These are phyloP conservation scores for Tuber brumale DNA, from an alignment of 495 filamentous ascomycete species.

Conservation along the genomic window DNA sequence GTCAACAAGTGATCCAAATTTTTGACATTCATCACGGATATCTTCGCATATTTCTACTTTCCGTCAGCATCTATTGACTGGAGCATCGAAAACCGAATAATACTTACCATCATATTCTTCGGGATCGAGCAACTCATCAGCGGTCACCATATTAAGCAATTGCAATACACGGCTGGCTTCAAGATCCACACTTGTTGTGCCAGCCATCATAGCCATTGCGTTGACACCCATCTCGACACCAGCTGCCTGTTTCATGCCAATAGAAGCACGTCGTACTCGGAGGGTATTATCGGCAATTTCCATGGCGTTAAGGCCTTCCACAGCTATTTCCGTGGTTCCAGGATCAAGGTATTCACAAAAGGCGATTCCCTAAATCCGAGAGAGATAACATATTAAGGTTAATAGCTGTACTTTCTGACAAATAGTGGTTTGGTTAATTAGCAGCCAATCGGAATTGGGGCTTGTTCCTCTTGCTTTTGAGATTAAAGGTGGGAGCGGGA, in stretches of 20 bases:
- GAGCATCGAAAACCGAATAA: neutral
- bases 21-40: constrained; percentile 81
- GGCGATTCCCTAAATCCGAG: constrained; percentile 68
- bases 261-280: constrained; percentile 79
- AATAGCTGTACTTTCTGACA: constrained; percentile 39
- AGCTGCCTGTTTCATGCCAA: constrained; percentile 82
- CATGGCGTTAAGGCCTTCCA: constrained; percentile 89
- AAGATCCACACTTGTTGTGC: constrained; percentile 71
- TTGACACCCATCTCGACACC: constrained; percentile 93
- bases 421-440: constrained; percentile 34
- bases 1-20: constrained; percentile 75
- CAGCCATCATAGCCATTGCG: constrained; percentile 97
- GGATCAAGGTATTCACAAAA: constrained; percentile 92
- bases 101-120: constrained; percentile 84
- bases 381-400: constrained; percentile 32
- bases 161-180: constrained; percentile 77
- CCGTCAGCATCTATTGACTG: neutral
- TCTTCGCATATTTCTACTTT: constrained; percentile 83
- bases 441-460: constrained; percentile 12
- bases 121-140: constrained; percentile 86
- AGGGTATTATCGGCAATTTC: constrained; percentile 78
- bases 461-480: constrained; percentile 20
- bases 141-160: constrained; percentile 94
- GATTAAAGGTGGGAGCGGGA: constrained; percentile 19
- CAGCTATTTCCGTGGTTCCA: constrained; percentile 69